Conservation (phyloP, 179 eudicot species). For the Beta macrorhiza region DNA sequence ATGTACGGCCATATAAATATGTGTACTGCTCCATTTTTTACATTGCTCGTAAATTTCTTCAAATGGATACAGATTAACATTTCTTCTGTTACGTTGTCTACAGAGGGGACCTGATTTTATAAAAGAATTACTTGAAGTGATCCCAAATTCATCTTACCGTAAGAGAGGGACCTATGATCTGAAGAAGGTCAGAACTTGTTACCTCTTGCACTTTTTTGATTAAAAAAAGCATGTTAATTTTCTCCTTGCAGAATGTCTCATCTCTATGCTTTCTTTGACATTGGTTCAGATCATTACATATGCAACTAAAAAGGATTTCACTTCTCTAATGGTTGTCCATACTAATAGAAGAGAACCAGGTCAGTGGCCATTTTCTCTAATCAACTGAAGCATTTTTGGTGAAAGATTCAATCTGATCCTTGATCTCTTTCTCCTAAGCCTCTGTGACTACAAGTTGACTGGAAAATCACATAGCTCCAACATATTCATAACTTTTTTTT, state of each 20-base stretch:
- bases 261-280: background rate
- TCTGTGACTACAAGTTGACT: background rate
- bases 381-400: conserved; percentile 4
- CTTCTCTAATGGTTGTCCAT: conserved; percentile 82
- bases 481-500: background rate
- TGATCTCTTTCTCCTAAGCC: background rate
- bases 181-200: conserved; percentile 57
- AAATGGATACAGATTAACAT: background rate
- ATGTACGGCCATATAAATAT: background rate
- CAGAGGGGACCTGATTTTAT: conserved; percentile 96
- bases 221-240: background rate
- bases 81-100: conserved; percentile 13
- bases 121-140: conserved; percentile 62
- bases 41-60: background rate
- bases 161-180: conserved; percentile 97
- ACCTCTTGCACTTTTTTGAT: background rate
- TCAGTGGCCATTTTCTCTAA: conserved; percentile 19
- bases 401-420: background rate
- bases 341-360: conserved; percentile 97
- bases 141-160: conserved; percentile 78
- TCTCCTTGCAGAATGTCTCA: conserved; percentile 8
- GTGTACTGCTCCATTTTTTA: background rate
- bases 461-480: background rate
- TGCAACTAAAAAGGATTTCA: conserved; percentile 80
- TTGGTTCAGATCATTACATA: conserved; percentile 69